phyloP scores from a whole-genome alignment of 73 alveolate species.

The Tetrahymena borealis region DNA sequence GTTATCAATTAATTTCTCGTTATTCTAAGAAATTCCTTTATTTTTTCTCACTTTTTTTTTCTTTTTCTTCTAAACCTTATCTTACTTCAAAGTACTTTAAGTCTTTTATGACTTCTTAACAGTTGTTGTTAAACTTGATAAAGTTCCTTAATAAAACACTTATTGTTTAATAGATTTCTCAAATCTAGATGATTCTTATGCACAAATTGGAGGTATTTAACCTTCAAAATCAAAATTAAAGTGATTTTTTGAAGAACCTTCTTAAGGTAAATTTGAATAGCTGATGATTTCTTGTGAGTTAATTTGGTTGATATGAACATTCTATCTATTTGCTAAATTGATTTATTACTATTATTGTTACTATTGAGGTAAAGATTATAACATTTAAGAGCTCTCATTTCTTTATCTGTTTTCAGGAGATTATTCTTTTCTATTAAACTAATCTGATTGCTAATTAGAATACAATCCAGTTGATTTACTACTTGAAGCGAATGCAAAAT shows the following conservation, averaged over 20 bases:
- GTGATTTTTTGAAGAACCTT: not conserved
- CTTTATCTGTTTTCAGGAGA: not conserved
- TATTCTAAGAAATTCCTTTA: no score
- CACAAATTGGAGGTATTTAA: not conserved
- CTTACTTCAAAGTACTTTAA: not conserved
- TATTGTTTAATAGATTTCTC: not conserved
- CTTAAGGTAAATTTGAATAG: not conserved
- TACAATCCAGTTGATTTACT: no score
- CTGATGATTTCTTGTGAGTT: not conserved
- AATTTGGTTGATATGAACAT: not conserved
- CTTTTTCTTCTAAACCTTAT: not conserved
- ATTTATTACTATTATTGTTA: no score
- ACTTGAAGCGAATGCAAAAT: not conserved
- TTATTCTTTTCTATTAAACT: no score
- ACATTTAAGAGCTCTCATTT: not conserved
- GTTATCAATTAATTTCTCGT: no score
- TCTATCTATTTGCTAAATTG: not conserved
- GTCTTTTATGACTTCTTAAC: not conserved
- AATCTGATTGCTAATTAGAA: no score
- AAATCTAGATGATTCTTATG: not conserved
- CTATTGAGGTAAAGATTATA: not conserved
- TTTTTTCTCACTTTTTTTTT: not conserved
- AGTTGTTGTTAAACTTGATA: not conserved
- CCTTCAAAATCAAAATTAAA: not conserved
- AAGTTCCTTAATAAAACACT: not conserved